Evolutionary conservation across 257 asterid genomes (phyloP).

Genomic region (Solanum ossicruentum): DNA sequence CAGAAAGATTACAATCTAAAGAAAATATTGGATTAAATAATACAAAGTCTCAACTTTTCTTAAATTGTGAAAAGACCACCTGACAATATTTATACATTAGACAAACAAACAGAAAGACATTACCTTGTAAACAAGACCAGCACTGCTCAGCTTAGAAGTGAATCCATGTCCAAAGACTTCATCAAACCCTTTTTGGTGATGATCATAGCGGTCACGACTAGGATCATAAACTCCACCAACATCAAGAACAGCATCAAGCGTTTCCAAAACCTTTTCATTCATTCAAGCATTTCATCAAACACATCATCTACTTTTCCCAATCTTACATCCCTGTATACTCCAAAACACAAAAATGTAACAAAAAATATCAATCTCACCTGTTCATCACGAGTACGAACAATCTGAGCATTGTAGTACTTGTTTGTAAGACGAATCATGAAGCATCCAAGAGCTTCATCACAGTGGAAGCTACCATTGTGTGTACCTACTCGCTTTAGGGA

Average conservation of each 20-base stretch:
- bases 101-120: not conserved
- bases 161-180: constrained; percentile 14
- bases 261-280: constrained; percentile 6
- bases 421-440: constrained; percentile 14
- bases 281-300: not conserved
- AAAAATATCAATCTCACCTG: not conserved
- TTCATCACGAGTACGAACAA: constrained; percentile 8
- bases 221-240: constrained; percentile 34
- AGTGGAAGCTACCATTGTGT: constrained; percentile 17
- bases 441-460: constrained; percentile 15
- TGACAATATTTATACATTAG: not conserved
- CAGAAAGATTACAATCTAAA: not conserved
- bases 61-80: not conserved
- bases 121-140: constrained; percentile 23
- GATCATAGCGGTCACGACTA: constrained; percentile 30
- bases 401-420: constrained; percentile 6
- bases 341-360: not conserved
- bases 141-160: constrained; percentile 15
- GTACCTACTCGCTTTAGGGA: constrained; percentile 5
- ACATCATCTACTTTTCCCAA: not conserved
- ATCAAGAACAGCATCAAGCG: constrained; percentile 29
- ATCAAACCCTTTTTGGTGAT: constrained; percentile 17
- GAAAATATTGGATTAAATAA: not conserved
- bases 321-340: too few relatives aligned
- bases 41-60: not conserved